phyloP scores from a whole-genome alignment of 2,329 filamentous ascomycete species.

The Paramyrothecium sp. region DNA sequence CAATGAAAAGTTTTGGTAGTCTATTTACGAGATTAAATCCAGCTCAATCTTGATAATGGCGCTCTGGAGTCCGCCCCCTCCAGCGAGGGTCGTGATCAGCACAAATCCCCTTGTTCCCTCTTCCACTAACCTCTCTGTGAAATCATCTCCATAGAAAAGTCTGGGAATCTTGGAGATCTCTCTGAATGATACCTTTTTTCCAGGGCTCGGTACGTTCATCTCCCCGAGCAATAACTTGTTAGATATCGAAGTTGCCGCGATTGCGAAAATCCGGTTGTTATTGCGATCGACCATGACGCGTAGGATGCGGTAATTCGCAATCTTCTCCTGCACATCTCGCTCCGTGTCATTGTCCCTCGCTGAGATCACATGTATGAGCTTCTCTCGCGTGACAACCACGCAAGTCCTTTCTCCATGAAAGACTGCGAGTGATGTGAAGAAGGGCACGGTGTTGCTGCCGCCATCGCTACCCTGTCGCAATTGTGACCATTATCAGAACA shows the following conservation, averaged over 20 bases:
- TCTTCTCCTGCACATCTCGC: conserved; percentile 12
- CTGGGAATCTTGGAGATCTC: conserved; percentile 12
- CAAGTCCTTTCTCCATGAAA: conserved; percentile 16
- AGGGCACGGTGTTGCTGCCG: conserved; percentile 17
- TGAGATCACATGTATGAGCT: conserved; percentile 19
- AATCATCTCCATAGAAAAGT: conserved; percentile 16
- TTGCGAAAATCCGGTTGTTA: conserved; percentile 18
- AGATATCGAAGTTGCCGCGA: conserved; percentile 17
- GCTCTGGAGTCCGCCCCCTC: not conserved
- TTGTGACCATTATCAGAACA: not conserved
- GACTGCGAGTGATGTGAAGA: conserved; percentile 26
- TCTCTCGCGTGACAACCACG: conserved; percentile 23
- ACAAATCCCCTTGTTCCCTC: not conserved
- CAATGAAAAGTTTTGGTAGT: not conserved
- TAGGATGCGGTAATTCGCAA: conserved; percentile 24
- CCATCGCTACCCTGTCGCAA: conserved; percentile 4
- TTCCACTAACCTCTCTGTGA: conserved; percentile 10
- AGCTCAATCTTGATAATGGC: not conserved
- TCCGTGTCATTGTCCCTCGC: conserved; percentile 3
- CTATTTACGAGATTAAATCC: not conserved
- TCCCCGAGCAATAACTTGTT: conserved; percentile 20
- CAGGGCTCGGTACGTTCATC: conserved; percentile 11
- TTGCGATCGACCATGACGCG: conserved; percentile 18
- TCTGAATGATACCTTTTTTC: conserved; percentile 4
- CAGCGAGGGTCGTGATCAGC: conserved; percentile 1